Base-by-base conservation (phyloP, 768 basidiomycete genomes). In the Chlorophyllum brunneum region DNA sequence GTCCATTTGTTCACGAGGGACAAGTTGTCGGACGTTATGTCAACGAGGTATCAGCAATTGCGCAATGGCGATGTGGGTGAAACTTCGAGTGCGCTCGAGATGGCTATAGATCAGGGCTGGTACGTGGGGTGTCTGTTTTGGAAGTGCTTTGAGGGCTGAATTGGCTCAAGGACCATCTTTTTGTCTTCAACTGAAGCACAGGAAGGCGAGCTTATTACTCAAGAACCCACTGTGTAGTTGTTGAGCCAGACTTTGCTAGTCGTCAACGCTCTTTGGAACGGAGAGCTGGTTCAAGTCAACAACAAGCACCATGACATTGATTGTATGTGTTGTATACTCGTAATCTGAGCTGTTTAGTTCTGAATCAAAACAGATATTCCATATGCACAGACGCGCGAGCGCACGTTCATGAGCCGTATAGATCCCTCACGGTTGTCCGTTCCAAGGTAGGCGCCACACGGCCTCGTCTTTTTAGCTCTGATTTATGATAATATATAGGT, bases 61-160 rank as follows among this genome's bases (percentile, higher is more conserved):
- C 63, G 62, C 73, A 30, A 95, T 61, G 92, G 88, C 0, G 90
- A 90, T 51, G 67, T 72, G 40, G 90, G 88, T 54, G 85, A 84
- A 37, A 78, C 83, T 59, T 73, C 81, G 4, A 92, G 88, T 60
- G 86, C 88, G 6, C 72, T 97, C 37, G 95, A 98, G 65, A 71
- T 85, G 65, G 93, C 95, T n/a, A 90, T 95, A 55, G 95, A 98
- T 66, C 81, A 90, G 48, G 83, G 92, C 59, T 92, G 92, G 91
- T 92, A 61, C 18, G 57, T 33, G 62, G 11, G 18, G 9, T 31
- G 11, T n/a, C 5, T 10, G 15, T 22, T 20, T 24, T 30, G n/a
- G 26, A 42, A 29, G 15, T 51, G 4, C 42, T 30, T 13, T 34
- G 20, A 39, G 15, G 34, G 27, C 31, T 51, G 22, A 46, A n/a